phyloP scores from a whole-genome alignment of 805 yeast species.

The Cyberlindnera nakhonratchasimensis region DNA sequence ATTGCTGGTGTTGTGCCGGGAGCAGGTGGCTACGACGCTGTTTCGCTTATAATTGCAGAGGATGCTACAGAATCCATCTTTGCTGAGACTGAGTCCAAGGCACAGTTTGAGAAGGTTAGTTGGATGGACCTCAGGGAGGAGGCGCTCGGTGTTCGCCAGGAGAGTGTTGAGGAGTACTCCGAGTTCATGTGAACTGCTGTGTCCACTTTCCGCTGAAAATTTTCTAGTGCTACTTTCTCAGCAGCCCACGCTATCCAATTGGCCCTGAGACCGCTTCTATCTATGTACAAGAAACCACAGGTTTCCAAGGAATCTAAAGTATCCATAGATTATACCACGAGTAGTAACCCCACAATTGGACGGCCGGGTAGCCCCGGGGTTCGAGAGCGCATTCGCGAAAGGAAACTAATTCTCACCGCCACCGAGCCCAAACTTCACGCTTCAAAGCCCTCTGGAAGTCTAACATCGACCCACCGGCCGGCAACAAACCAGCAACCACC shows the following conservation, averaged over 20 bases:
- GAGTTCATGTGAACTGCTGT: slow-evolving; percentile 13
- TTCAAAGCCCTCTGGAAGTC: too few relatives aligned
- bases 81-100: slow-evolving; percentile 26
- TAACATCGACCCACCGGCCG: too few relatives aligned
- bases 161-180: slow-evolving; percentile 32
- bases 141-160: slow-evolving; percentile 52
- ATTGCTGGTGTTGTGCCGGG: slow-evolving; percentile 98
- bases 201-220: too few relatives aligned
- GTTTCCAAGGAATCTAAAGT: neutral
- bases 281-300: neutral
- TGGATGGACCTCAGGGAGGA: slow-evolving; percentile 72
- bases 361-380: neutral
- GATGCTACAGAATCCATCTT: slow-evolving; percentile 36
- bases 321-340: neutral
- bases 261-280: too few relatives aligned
- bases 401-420: too few relatives aligned
- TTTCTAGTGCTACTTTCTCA: too few relatives aligned
- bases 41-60: slow-evolving; percentile 63
- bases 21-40: slow-evolving; percentile 97
- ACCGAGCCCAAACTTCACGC: too few relatives aligned
- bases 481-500: too few relatives aligned
- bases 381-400: too few relatives aligned
- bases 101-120: slow-evolving; percentile 43
- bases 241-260: too few relatives aligned
- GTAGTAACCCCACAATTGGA: too few relatives aligned